phyloP scores from a whole-genome alignment of 2,329 filamentous ascomycete genomes.

The Thermoascus crustaceus region DNA sequence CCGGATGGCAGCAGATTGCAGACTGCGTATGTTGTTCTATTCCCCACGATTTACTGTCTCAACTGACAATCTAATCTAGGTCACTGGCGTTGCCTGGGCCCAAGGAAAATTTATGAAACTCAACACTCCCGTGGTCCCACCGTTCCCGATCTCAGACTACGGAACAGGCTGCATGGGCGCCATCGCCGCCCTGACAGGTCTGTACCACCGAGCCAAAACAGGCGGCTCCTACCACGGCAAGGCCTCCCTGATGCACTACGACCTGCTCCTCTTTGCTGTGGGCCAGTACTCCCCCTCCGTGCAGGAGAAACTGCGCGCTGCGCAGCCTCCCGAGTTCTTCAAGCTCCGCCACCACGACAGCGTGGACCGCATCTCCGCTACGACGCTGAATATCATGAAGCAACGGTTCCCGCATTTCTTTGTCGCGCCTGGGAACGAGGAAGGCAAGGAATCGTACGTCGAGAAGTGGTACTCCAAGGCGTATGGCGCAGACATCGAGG shows the following conservation, averaged over 20 bases:
- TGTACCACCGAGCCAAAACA: constrained; percentile 53
- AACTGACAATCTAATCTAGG: constrained; percentile 16
- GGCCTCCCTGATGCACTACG: constrained; percentile 59
- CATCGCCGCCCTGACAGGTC: constrained; percentile 56
- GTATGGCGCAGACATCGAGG: constrained; percentile 40
- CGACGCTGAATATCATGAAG: constrained; percentile 49
- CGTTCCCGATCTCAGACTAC: constrained; percentile 53
- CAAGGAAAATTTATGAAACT: constrained; percentile 36
- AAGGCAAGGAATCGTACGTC: constrained; percentile 35
- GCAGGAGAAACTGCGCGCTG: constrained; percentile 44
- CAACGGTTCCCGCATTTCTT: constrained; percentile 49
- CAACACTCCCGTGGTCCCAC: constrained; percentile 32
- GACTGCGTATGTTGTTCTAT: constrained; percentile 47
- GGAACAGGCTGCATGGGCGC: constrained; percentile 65
- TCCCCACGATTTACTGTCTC: neutral
- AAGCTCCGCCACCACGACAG: constrained; percentile 53
- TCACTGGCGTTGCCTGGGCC: constrained; percentile 35
- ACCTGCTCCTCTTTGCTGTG: constrained; percentile 55
- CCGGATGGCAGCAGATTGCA: constrained; percentile 66
- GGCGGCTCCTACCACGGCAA: constrained; percentile 61
- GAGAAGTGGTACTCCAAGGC: constrained; percentile 43
- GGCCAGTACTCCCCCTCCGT: constrained; percentile 50
- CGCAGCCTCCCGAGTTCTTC: constrained; percentile 48
- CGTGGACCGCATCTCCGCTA: constrained; percentile 57
- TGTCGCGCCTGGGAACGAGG: constrained; percentile 15